phyloP scores from a whole-genome alignment of 176 grass and related monocot species.

The Paspalum notatum region DNA sequence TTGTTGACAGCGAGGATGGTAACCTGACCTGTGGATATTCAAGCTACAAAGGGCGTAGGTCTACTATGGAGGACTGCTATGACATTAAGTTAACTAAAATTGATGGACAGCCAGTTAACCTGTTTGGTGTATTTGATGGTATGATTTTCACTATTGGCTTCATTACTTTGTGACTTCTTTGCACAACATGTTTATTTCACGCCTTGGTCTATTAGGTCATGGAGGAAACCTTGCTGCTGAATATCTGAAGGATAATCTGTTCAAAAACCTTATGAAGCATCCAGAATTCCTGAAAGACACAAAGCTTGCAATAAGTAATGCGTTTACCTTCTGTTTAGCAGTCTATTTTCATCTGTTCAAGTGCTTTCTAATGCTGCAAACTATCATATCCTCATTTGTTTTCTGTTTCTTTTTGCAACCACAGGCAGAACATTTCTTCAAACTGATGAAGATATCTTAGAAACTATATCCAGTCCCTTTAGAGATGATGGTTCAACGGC shows the following conservation, averaged over 20 bases:
- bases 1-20: conserved; percentile 68
- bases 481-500: conserved; percentile 96
- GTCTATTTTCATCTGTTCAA: conserved; percentile 18
- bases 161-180: conserved; percentile 21
- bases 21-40: conserved; percentile 72
- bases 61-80: conserved; percentile 87
- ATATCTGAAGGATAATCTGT: conserved; percentile 85
- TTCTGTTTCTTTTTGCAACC: conserved; percentile 34
- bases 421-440: conserved; percentile 63
- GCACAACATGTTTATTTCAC: conserved; percentile 12
- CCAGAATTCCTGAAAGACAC: conserved; percentile 74
- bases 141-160: conserved; percentile 34
- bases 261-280: conserved; percentile 84
- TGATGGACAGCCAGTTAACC: conserved; percentile 49
- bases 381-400: conserved; percentile 33
- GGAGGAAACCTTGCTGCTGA: conserved; percentile 73
- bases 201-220: conserved; percentile 62
- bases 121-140: conserved; percentile 97
- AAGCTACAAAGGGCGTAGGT: conserved; percentile 64
- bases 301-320: conserved; percentile 81
- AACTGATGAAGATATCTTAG: conserved; percentile 80
- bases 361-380: conserved; percentile 26
- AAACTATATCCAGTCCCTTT: conserved; percentile 53
- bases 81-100: conserved; percentile 66
- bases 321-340: conserved; percentile 27